Evolutionary conservation across 352 stramenopile species (phyloP).

Genomic region (Proteromonas lacertae): DNA sequence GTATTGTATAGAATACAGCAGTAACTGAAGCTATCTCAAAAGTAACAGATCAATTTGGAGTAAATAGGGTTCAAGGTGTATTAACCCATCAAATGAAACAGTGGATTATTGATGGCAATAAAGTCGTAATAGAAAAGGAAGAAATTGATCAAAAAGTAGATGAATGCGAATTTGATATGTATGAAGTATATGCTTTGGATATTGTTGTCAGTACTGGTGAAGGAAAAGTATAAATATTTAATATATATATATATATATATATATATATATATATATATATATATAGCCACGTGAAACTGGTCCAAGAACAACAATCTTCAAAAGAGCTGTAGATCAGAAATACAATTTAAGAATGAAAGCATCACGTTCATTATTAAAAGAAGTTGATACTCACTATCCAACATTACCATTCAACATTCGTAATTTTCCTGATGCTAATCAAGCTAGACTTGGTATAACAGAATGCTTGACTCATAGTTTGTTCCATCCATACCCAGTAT

Average conservation of each 20-base stretch:
- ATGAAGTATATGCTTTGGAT: conserved; percentile 94
- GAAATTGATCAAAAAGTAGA: conserved; percentile 37
- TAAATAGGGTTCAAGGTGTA: conserved; percentile 78
- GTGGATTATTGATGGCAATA: conserved; percentile 87
- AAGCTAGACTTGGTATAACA: conserved; percentile 46
- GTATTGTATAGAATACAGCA: background rate
- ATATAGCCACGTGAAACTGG: conserved; percentile 8
- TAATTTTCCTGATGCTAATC: conserved; percentile 13
- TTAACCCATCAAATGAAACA: conserved; percentile 98
- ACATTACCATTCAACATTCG: conserved; percentile 91
- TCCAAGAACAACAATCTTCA: conserved; percentile 84
- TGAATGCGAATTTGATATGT: conserved; percentile 53
- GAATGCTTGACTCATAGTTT: conserved; percentile 92
- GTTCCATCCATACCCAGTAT: conserved; percentile 76
- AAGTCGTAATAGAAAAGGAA: conserved; percentile 60
- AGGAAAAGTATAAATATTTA: too few relatives aligned
- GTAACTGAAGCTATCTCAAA: conserved; percentile 65
- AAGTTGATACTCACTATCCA: conserved; percentile 90
- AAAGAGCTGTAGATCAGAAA: conserved; percentile 86
- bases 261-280: background rate
- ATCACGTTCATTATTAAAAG: conserved; percentile 54
- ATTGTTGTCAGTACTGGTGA: conserved; percentile 88
- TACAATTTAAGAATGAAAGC: conserved; percentile 65
- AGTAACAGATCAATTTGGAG: conserved; percentile 68
- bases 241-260: conserved; percentile 48